These are phyloP conservation scores for Sclerotinia sclerotiorum DNA, from an alignment of 2,329 filamentous ascomycete species.

Conservation along the genomic window DNA sequence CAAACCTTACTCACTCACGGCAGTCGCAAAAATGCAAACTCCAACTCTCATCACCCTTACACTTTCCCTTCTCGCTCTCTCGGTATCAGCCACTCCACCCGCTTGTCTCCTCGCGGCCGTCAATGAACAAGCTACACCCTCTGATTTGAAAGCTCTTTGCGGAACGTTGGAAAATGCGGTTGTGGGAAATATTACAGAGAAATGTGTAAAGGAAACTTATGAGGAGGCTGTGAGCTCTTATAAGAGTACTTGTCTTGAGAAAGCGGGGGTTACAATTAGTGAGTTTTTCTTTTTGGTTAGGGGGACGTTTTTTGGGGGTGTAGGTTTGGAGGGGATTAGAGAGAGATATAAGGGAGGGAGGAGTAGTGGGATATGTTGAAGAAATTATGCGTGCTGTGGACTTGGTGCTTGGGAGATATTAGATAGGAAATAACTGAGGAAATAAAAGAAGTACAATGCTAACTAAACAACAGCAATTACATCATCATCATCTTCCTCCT, in stretches of 20 bases:
- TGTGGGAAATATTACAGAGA: slow-evolving; percentile 25
- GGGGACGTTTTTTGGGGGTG: background rate
- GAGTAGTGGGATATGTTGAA: too few relatives aligned
- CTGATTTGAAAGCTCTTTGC: slow-evolving; percentile 25
- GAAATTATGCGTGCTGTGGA: background rate
- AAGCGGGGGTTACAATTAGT: slow-evolving; percentile 16
- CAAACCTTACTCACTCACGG: background rate
- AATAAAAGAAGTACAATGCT: background rate
- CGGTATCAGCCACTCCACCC: slow-evolving; percentile 31
- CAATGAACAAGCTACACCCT: slow-evolving; percentile 22
- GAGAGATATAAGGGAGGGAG: background rate
- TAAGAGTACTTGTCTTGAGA: slow-evolving; percentile 23
- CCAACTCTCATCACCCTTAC: slow-evolving; percentile 32
- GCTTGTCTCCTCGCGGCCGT: slow-evolving; percentile 36
- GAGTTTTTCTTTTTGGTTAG: background rate
- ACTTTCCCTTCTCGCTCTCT: slow-evolving; percentile 29
- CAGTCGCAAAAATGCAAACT: slow-evolving; percentile 30
- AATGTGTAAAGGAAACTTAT: slow-evolving; percentile 1
- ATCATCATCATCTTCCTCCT: slow-evolving; percentile 16
- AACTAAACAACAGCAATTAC: background rate
- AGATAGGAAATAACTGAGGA: too few relatives aligned
- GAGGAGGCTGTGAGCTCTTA: slow-evolving; percentile 22
- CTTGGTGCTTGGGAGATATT: background rate
- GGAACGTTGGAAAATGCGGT: slow-evolving; percentile 21
- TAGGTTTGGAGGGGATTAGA: background rate